Evolutionary conservation across 2,329 filamentous ascomycete genomes (phyloP).

Genomic region (Pezicula neosporulosa): DNA sequence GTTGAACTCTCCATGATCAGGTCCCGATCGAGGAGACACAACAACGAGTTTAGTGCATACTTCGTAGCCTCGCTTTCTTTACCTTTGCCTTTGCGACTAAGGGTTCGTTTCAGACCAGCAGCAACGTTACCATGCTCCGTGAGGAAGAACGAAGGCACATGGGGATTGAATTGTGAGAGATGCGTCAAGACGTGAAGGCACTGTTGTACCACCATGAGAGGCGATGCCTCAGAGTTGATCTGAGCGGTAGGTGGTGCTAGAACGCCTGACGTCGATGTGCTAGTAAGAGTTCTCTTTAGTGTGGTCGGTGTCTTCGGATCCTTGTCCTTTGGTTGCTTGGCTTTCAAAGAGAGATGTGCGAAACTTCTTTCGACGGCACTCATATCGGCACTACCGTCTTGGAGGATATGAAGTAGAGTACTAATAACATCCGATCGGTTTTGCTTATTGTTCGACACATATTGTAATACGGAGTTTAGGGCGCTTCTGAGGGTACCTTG

Average conservation of each 20-base stretch:
- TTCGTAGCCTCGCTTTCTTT: constrained; percentile 82
- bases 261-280: constrained; percentile 39
- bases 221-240: constrained; percentile 83
- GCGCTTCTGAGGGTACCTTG: constrained; percentile 81
- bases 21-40: constrained; percentile 86
- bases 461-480: constrained; percentile 82
- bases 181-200: constrained; percentile 84
- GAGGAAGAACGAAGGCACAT: constrained; percentile 88
- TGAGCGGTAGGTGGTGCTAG: constrained; percentile 32
- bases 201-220: constrained; percentile 92
- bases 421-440: constrained; percentile 93
- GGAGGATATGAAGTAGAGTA: constrained; percentile 86
- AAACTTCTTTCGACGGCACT: constrained; percentile 95
- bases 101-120: constrained; percentile 70
- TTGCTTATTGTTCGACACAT: constrained; percentile 94
- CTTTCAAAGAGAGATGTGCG: constrained; percentile 84
- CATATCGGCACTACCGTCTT: constrained; percentile 92
- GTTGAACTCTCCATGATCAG: constrained; percentile 95
- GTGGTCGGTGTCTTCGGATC: constrained; percentile 75
- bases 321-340: constrained; percentile 68
- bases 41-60: constrained; percentile 87
- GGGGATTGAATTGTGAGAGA: constrained; percentile 78
- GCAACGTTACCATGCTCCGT: constrained; percentile 81
- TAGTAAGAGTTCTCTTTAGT: constrained; percentile 71
- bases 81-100: constrained; percentile 80